Base-by-base conservation (phyloP, 176 grass and related monocot genomes). In the Chrysopogon serrulatus region DNA sequence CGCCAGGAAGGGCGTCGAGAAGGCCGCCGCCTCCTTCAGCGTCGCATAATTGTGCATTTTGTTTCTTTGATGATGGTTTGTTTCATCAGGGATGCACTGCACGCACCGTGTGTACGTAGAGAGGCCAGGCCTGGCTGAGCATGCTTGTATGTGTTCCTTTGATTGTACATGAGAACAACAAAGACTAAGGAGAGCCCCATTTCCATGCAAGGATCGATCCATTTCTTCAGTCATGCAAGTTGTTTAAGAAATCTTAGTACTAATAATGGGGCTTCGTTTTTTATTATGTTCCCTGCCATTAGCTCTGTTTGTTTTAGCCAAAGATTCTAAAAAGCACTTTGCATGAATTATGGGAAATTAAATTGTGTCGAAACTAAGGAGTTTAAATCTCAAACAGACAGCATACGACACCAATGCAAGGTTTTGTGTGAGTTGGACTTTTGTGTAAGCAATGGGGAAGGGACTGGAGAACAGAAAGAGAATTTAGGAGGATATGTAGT, bases 1-100 rank as follows among this genome's bases (percentile, higher is more conserved):
- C 18, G 92, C 90, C 17, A 90, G 86, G 79, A 97, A 94, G 91
- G 93, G 87, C 65, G 94, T 97, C 63, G 94, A 97, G 91, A 97
- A 75, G 64, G 40, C 92, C 0, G 68, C 85, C 5, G 83, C 64
- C 62, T 97, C 94, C 71, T 97, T 97, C 94, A 92, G 87, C 51
- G 94, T 94, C 80, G 91, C 88, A 39, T 96, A 36, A 92, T 51
- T n/a, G n/a, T n/a, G n/a, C n/a, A n/a, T n/a, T n/a, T n/a, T n/a
- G n/a, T 41, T 12, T 28, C 27, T 30, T 43, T 41, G 27, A 2
- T 27, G n/a, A 9, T 3, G n/a, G n/a, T n/a, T n/a, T 0, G 54
- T 28, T 64, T 31, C 60, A 1, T 43, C 78, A 65, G 35, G 65
- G 76, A 88, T 61, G 83, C 76, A 84, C 14, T 37, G 31, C 37